Evolutionary conservation across 1,139 yeast species (phyloP).

Genomic region (Meyerozyma athensensis): DNA sequence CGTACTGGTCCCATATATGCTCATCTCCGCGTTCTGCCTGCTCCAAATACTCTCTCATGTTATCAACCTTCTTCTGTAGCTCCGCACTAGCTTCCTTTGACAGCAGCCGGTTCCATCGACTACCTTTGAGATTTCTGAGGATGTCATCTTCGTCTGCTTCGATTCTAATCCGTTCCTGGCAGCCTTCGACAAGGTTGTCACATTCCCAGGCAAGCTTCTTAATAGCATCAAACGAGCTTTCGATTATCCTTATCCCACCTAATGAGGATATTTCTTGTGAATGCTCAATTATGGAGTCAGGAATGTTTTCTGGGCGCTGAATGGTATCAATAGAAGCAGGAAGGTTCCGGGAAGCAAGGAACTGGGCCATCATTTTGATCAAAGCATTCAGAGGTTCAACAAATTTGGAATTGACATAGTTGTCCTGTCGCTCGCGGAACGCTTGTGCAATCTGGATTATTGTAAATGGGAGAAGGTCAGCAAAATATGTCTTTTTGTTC

Average conservation of each 20-base stretch:
- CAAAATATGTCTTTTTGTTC: conserved; percentile 37
- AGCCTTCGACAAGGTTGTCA: conserved; percentile 36
- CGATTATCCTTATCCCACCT: conserved; percentile 50
- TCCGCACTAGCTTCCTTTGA: conserved; percentile 36
- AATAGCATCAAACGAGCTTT: conserved; percentile 43
- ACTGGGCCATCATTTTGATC: conserved; percentile 42
- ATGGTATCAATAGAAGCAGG: conserved; percentile 65
- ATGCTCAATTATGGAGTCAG: conserved; percentile 52
- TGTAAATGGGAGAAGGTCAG: conserved; percentile 58
- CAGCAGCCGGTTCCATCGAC: conserved; percentile 46
- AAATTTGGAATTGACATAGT: conserved; percentile 48
- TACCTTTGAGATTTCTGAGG: conserved; percentile 41
- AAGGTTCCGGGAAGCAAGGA: conserved; percentile 41
- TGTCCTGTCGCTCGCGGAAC: conserved; percentile 60
- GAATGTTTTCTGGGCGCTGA: conserved; percentile 60
- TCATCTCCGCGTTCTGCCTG: conserved; percentile 65
- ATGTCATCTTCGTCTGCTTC: conserved; percentile 56
- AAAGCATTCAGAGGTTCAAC: conserved; percentile 49
- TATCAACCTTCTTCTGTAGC: conserved; percentile 34
- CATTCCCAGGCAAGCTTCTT: conserved; percentile 37
- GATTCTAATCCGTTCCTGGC: conserved; percentile 40
- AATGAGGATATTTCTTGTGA: conserved; percentile 48
- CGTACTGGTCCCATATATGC: conserved; percentile 40
- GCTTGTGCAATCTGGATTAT: conserved; percentile 67
- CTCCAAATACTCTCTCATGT: conserved; percentile 44